Evolutionary conservation across 345 rosid genomes (phyloP).

Genomic region (Acer yangbiense): DNA sequence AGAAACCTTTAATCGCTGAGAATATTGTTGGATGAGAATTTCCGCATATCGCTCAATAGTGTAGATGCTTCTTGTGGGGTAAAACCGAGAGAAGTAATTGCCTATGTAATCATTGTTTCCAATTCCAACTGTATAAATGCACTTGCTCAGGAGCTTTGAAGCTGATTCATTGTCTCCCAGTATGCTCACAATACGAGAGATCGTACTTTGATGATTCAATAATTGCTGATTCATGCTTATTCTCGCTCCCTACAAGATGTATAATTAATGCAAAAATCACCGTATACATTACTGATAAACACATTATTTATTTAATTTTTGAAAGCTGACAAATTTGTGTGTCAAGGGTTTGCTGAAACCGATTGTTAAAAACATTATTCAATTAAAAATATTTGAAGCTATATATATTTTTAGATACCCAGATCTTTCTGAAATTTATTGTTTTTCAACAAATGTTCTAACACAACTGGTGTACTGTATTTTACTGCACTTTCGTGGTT

Average conservation of each 20-base stretch:
- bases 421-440: no score
- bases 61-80: neutral
- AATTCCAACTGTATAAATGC: slow-evolving; percentile 20
- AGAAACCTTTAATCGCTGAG: neutral
- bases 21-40: neutral
- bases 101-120: slow-evolving; percentile 56
- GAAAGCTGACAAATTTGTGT: no score
- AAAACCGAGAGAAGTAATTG: slow-evolving; percentile 40
- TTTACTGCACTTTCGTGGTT: no score
- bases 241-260: slow-evolving; percentile 39
- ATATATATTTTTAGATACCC: no score
- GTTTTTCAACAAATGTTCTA: no score
- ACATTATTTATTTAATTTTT: no score
- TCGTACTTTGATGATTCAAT: slow-evolving; percentile 38
- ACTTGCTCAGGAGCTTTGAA: slow-evolving; percentile 26
- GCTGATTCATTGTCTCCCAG: slow-evolving; percentile 24
- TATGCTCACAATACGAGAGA: slow-evolving; percentile 10
- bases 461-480: no score
- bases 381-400: no score
- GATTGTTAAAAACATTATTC: no score
- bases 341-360: no score
- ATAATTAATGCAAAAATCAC: neutral
- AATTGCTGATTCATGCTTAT: slow-evolving; percentile 41
- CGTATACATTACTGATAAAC: no score
- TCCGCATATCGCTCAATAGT: neutral